Percentiles rank a stretch among this genome's conserved stretches.
These are phyloP conservation scores for Aspergillus persii DNA, from an alignment of 2,329 filamentous ascomycete species.

Conservation along the genomic window DNA sequence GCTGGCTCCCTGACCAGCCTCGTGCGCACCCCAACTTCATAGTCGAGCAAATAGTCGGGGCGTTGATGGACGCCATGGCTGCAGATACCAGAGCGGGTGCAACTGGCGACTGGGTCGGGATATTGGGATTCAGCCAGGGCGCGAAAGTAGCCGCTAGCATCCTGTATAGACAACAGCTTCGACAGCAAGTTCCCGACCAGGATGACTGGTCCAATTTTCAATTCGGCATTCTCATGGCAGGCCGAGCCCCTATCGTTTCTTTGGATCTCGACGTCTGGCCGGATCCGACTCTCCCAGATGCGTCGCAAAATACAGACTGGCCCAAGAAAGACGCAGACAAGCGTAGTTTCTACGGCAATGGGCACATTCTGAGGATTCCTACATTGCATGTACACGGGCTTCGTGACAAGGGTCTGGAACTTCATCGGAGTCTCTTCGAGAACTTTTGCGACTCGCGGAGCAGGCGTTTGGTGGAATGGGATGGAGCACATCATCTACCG, in stretches of 20 bases:
- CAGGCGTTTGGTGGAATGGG: too few relatives aligned
- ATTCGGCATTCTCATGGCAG: constrained; percentile 63
- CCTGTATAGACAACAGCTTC: constrained; percentile 60
- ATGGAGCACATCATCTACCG: too few relatives aligned
- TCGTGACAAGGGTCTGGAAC: too few relatives aligned
- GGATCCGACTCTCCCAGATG: too few relatives aligned
- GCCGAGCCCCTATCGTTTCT: constrained; percentile 57
- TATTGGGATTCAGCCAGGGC: constrained; percentile 67
- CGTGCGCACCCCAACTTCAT: constrained; percentile 45
- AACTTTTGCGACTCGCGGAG: too few relatives aligned
- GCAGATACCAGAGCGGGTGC: constrained; percentile 51
- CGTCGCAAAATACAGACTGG: too few relatives aligned
- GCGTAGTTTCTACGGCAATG: too few relatives aligned
- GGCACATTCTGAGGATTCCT: too few relatives aligned
- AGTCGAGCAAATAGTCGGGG: constrained; percentile 36
- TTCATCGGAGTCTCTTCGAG: too few relatives aligned
- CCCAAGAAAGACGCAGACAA: too few relatives aligned
- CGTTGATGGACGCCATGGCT: constrained; percentile 41
- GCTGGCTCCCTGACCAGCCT: constrained; percentile 60
- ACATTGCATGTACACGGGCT: too few relatives aligned
- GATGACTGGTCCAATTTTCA: too few relatives aligned
- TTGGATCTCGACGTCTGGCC: not conserved
- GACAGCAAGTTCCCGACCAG: constrained; percentile 45
- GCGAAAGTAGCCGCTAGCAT: constrained; percentile 61
- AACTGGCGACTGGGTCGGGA: constrained; percentile 57